Base-by-base conservation (phyloP, 768 basidiomycete species). In the Boletus sp. region DNA sequence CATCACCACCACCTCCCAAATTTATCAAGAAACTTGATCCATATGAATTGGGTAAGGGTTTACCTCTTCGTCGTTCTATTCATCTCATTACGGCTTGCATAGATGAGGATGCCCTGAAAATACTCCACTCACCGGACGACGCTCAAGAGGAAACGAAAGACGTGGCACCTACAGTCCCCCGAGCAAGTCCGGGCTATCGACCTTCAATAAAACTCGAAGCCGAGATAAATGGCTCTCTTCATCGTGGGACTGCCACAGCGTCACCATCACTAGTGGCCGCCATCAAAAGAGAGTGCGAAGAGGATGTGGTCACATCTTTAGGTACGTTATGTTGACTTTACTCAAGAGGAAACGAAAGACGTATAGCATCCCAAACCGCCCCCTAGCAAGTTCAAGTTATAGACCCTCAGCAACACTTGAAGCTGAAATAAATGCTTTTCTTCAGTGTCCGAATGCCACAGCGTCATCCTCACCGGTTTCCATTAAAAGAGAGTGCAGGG, bases 1-100 rank as follows among this genome's bases (percentile, higher is more conserved):
- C 20, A 20, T 33, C 45, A 2, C 28, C 52, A 5, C 42, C 63
- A n/a, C 55, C 36, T 5, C 41, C 40, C 10, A 72, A 66, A 42
- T 57, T 65, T 17, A 20, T 69, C 36, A 71, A 59, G 44, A 71
- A 71, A 41, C 37, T 69, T 3, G 71, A 72, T 49, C 69, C 69
- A 0, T 72, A 71, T 6, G 69, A 71, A 37, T 28, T 69, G 18
- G 71, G 71, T 60, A 17, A 47, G 47, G 7, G 4, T 40, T 6
- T 11, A 3, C 15, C 2, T 20, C 24, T 17, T 39, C 1, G 2
- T 44, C 7, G 5, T 36, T 18, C 10, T 3, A 11, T 40, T 44
- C 5, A 2, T 32, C 28, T 39, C 10, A 42, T 12, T 18, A 10
- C 6, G 52, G 1, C 1, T 40, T 33, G 6, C 7, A 15, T 24